These are phyloP conservation scores for Chaetomiaceae sp. DNA, from an alignment of 2,329 filamentous ascomycete species.

Conservation along the genomic window DNA sequence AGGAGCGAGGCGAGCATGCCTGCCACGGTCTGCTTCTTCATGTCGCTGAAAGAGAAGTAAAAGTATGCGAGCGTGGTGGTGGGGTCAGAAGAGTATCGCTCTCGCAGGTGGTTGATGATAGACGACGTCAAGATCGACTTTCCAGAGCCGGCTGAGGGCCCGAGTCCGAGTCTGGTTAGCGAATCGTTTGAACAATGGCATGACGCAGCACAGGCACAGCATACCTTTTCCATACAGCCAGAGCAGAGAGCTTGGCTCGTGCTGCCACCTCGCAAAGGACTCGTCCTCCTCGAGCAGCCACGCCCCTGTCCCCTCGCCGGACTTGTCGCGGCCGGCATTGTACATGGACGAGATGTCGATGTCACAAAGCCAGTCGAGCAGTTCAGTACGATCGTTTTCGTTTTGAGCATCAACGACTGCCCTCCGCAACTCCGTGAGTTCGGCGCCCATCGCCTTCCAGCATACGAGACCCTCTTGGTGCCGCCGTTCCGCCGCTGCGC, in stretches of 20 bases:
- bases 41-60: constrained; percentile 1
- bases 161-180: neutral
- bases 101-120: neutral
- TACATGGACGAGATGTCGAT: neutral
- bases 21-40: neutral
- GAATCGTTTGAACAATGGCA: neutral
- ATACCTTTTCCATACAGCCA: neutral
- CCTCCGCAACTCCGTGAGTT: neutral
- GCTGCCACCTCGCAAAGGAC: neutral
- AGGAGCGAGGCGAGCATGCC: neutral
- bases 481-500: neutral
- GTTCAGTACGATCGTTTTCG: neutral
- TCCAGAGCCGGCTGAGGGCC: neutral
- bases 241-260: neutral
- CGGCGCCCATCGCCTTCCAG: neutral
- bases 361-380: neutral
- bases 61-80: neutral
- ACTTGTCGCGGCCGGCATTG: neutral
- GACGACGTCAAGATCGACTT: neutral
- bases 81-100: neutral
- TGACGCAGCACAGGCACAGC: neutral
- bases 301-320: neutral
- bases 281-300: neutral
- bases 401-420: neutral
- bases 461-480: neutral